These are phyloP conservation scores for Eucalyptus erythrocorys DNA, from an alignment of 345 rosid species.

Conservation along the genomic window DNA sequence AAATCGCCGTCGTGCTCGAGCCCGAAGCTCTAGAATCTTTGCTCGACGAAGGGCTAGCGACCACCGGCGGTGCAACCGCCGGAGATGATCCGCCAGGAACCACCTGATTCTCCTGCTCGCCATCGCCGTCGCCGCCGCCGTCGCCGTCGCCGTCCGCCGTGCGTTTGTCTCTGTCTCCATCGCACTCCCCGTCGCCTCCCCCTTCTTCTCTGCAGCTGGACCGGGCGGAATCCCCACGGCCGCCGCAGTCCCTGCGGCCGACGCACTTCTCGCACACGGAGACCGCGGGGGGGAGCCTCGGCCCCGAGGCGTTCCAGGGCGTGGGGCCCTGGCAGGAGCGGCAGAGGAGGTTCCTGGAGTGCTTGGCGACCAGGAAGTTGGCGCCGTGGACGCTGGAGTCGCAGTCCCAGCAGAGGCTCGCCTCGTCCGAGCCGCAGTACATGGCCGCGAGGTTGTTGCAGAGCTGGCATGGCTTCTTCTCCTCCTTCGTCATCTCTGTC, in stretches of 20 bases:
- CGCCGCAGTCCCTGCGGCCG: fast-evolving
- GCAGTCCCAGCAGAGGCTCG: constrained; percentile 52
- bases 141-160: background rate
- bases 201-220: background rate
- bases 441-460: constrained; percentile 28
- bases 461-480: constrained; percentile 44
- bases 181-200: background rate
- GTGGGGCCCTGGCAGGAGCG: constrained; percentile 28
- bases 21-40: background rate
- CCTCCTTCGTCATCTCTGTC: background rate
- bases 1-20: background rate
- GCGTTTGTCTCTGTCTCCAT: background rate
- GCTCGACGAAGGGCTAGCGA: constrained; percentile 5
- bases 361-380: constrained; percentile 50
- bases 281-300: constrained; percentile 18
- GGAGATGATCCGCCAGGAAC: constrained; percentile 18
- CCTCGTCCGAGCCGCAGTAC: constrained; percentile 45
- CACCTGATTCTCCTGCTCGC: constrained; percentile 26
- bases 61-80: background rate
- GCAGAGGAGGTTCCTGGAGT: constrained; percentile 40
- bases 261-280: constrained; percentile 29
- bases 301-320: constrained; percentile 41
- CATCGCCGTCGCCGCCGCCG: background rate
- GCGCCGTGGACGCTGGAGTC: constrained; percentile 43
- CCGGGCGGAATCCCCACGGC: fast-evolving